Conservation (phyloP, 371 early-diverging fungal genomes). For the Racocetra persica region DNA sequence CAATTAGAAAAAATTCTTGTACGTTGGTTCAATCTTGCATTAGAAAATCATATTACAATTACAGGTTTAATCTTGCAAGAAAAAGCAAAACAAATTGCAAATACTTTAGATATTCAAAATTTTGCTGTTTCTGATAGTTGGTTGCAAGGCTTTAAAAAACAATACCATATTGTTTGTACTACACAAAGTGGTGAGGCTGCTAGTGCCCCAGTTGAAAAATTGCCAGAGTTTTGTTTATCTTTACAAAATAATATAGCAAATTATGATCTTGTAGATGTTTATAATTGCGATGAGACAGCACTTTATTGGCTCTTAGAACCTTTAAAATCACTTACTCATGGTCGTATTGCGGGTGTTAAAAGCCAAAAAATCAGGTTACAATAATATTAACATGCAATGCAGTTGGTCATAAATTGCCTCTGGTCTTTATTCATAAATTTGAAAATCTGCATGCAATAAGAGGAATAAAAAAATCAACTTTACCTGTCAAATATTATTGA, state of each 20-base stretch:
- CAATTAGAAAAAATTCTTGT: conserved; percentile 4
- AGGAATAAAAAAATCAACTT: not conserved
- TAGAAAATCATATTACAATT: not conserved
- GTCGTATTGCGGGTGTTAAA: not conserved
- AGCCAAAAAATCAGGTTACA: conserved; percentile 13
- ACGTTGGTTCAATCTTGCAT: not conserved
- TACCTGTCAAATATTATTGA: conserved; percentile 31
- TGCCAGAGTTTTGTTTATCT: not conserved
- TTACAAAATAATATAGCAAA: conserved; percentile 8
- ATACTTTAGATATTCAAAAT: not conserved
- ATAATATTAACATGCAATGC: conserved; percentile 4
- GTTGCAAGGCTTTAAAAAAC: conserved; percentile 18
- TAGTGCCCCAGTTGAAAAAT: not conserved
- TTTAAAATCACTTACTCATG: conserved; percentile 8
- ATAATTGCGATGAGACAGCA: conserved; percentile 33
- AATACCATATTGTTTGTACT: not conserved
- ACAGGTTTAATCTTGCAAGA: conserved; percentile 15
- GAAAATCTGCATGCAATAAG: conserved; percentile 23
- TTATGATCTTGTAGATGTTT: not conserved
- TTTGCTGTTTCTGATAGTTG: not conserved
- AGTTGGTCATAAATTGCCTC: not conserved
- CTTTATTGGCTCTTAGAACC: conserved; percentile 26
- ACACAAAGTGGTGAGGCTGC: not conserved
- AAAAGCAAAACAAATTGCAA: conserved; percentile 17
- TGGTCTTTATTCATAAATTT: conserved; percentile 20